Conservation (phyloP, 805 yeast species). For the Candida maltosa region DNA sequence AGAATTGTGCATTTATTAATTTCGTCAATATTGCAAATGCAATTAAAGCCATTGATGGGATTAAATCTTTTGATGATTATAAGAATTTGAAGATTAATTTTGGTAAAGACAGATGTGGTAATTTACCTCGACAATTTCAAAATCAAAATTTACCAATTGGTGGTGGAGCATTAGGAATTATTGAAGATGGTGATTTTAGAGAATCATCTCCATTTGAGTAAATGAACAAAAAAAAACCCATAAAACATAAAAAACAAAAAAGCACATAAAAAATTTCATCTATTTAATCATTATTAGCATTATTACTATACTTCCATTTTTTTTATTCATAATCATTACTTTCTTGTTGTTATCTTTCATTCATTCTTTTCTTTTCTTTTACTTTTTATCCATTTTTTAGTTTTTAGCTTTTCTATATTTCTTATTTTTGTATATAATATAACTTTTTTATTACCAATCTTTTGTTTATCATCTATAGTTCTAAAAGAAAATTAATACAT, state of each 20-base stretch:
- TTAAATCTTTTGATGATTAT: conserved; percentile 66
- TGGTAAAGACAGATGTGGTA: conserved; percentile 95
- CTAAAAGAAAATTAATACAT: neutral
- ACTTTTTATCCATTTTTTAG: neutral
- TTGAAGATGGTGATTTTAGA: conserved; percentile 7
- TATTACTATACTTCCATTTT: neutral
- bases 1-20: conserved; percentile 87
- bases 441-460: neutral
- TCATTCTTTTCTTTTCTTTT: neutral
- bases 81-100: conserved; percentile 76
- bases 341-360: neutral
- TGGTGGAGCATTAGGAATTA: conserved; percentile 8
- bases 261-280: neutral
- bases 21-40: conserved; percentile 90
- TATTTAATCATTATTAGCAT: conserved; percentile 1
- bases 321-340: neutral
- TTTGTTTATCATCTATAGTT: neutral
- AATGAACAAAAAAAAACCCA: conserved; percentile 3
- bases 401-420: neutral
- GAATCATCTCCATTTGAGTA: conserved; percentile 6
- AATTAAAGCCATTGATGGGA: conserved; percentile 87
- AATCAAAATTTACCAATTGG: conserved; percentile 16
- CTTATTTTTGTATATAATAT: neutral
- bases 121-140: conserved; percentile 77
- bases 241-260: neutral